Evolutionary conservation across 129 eudicot genomes (phyloP).

Genomic region (Flaveria linearis): DNA sequence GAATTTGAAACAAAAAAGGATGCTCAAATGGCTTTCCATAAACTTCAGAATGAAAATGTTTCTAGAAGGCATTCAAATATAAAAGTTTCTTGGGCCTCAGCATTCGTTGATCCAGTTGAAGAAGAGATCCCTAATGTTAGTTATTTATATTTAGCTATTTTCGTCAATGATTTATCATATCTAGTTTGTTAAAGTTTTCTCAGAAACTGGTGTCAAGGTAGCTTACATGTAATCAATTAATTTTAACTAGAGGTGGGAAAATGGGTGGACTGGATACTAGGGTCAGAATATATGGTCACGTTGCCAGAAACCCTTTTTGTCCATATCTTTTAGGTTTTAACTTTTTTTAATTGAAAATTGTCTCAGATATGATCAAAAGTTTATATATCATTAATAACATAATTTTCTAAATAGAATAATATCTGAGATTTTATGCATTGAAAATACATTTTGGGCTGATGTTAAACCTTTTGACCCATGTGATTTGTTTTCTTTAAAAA

Average conservation of each 20-base stretch:
- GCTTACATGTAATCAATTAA: neutral
- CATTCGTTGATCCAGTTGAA: conserved; percentile 56
- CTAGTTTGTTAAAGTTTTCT: neutral
- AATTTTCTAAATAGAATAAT: neutral
- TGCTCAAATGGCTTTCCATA: conserved; percentile 63
- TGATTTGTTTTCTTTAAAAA: neutral
- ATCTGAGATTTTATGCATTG: neutral
- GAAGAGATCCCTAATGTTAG: conserved; percentile 54
- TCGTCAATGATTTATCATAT: conserved; percentile 1
- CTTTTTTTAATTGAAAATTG: neutral
- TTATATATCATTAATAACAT: neutral
- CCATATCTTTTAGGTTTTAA: neutral
- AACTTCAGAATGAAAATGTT: conserved; percentile 54
- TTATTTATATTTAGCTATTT: conserved; percentile 19
- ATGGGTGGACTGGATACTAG: neutral
- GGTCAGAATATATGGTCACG: neutral
- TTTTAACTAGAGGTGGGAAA: neutral
- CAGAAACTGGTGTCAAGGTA: conserved; percentile 8
- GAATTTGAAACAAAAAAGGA: conserved; percentile 65
- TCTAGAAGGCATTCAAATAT: conserved; percentile 44
- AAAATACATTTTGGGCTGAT: neutral
- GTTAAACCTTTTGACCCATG: neutral
- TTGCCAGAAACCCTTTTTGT: neutral
- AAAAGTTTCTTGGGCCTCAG: conserved; percentile 76
- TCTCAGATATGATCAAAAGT: neutral